These are phyloP conservation scores for Chamaecyparis obtusa DNA, from an alignment of 75 land plant species.

Conservation along the genomic window DNA sequence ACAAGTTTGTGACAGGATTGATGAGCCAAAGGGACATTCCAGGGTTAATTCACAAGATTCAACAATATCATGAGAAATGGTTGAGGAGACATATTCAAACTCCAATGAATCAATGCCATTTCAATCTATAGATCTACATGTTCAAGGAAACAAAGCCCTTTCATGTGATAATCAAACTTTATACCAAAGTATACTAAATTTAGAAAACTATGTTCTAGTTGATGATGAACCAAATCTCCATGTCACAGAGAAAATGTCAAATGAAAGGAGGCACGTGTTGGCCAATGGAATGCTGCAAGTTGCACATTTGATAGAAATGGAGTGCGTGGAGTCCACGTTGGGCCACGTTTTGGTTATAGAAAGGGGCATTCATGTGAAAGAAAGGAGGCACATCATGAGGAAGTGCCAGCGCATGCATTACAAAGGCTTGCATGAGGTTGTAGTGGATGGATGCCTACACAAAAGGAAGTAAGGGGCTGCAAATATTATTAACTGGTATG, in stretches of 20 bases:
- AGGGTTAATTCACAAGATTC: background rate
- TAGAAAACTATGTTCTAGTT: background rate
- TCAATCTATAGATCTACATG: background rate
- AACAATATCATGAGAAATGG: background rate
- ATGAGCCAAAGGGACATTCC: background rate
- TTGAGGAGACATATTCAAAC: background rate
- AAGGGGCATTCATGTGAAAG: too few relatives aligned
- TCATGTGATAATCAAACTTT: background rate
- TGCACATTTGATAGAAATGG: too few relatives aligned
- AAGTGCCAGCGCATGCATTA: too few relatives aligned
- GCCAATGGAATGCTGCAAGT: too few relatives aligned
- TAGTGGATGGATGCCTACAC: too few relatives aligned
- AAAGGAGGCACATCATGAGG: too few relatives aligned
- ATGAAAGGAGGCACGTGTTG: too few relatives aligned
- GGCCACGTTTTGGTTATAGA: too few relatives aligned
- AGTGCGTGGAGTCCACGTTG: too few relatives aligned
- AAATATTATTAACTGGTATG: too few relatives aligned
- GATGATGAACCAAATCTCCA: slow-evolving; percentile 3
- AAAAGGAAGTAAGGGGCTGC: too few relatives aligned
- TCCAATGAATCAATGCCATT: background rate
- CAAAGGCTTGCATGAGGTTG: too few relatives aligned
- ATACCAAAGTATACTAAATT: background rate
- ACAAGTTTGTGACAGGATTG: background rate
- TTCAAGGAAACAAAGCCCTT: background rate
- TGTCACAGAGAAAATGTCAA: background rate